Evolutionary conservation across 768 basidiomycete species (phyloP).

Genomic region (Auricularia sp.): DNA sequence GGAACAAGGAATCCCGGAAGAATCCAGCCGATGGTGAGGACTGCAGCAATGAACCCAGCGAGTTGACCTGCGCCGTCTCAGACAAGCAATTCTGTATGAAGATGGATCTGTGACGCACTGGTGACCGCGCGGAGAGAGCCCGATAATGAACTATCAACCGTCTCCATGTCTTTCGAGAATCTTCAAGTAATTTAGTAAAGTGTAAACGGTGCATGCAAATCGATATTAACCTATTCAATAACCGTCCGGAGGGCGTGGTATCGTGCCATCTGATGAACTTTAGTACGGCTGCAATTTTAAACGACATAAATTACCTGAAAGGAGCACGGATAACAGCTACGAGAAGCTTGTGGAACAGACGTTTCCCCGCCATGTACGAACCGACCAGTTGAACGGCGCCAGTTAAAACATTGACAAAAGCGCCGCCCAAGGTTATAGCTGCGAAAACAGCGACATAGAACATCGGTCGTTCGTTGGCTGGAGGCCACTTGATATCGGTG

Average conservation of each 20-base stretch:
- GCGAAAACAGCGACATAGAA: conserved; percentile 67
- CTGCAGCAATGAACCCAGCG: conserved; percentile 26
- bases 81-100: conserved; percentile 39
- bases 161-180: conserved; percentile 59
- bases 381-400: conserved; percentile 40
- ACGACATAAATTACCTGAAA: conserved; percentile 36
- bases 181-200: conserved; percentile 9
- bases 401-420: conserved; percentile 36
- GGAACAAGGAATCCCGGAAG: conserved; percentile 81
- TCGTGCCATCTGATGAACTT: conserved; percentile 45
- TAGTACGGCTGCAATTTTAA: not conserved
- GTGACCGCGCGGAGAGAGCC: conserved; percentile 61
- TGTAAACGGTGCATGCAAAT: conserved; percentile 1
- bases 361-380: conserved; percentile 13
- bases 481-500: conserved; percentile 9
- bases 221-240: not conserved
- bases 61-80: not conserved
- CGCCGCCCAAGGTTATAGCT: conserved; percentile 42
- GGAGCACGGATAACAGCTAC: conserved; percentile 68
- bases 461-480: conserved; percentile 47
- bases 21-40: conserved; percentile 31
- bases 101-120: conserved; percentile 39
- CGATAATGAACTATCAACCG: conserved; percentile 66
- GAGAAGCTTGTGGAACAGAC: conserved; percentile 41
- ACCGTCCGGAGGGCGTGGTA: conserved; percentile 60